A percentile compares a stretch with the other conserved stretches of the same genome.
These are phyloP conservation scores for Arabidopsis thaliana DNA, from an alignment of 345 rosid genomes.

Conservation along the genomic window TAIR10.1 NC_003074.8:23007501-23008000, in stretches of 20 bases:
- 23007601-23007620: slow-evolving; percentile 96
- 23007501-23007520: slow-evolving; percentile 51
- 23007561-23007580: background rate
- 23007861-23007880: slow-evolving; percentile 82
- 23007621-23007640: slow-evolving; percentile 94
- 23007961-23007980: background rate
- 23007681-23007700: slow-evolving; percentile 4
- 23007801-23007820: slow-evolving; percentile 1
- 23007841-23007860: slow-evolving; percentile 98
- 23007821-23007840: slow-evolving; percentile 97
- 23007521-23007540: background rate
- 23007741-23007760: background rate
- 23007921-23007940: slow-evolving; percentile 1
- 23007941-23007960: slow-evolving; percentile 8
- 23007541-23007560: background rate
- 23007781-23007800: background rate
- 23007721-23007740: background rate
- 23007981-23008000: background rate
- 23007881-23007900: slow-evolving; percentile 43
- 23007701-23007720: background rate
- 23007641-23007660: slow-evolving; percentile 82
- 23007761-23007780: background rate
- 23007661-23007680: background rate
- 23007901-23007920: background rate
- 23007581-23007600: slow-evolving; percentile 68